Evolutionary conservation across 257 asterid species (phyloP).

Genomic region (Primulina tabacum): DNA sequence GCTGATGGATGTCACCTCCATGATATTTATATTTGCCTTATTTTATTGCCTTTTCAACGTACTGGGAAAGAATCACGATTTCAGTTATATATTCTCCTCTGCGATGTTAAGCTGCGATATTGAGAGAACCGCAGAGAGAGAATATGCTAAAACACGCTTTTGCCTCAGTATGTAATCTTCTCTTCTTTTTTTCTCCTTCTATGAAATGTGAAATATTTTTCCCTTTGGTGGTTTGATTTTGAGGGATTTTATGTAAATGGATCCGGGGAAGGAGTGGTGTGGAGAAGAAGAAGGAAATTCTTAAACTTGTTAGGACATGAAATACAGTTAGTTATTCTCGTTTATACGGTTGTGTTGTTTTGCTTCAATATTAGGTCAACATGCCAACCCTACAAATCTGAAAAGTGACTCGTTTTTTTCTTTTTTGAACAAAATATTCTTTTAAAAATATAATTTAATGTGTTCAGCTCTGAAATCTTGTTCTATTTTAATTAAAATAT

Average conservation of each 20-base stretch:
- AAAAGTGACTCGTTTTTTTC: no score
- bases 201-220: background rate
- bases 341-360: background rate
- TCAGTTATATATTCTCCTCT: constrained; percentile 29
- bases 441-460: no score
- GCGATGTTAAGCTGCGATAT: constrained; percentile 23
- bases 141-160: constrained; percentile 9
- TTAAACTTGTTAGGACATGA: background rate
- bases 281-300: constrained; percentile 11
- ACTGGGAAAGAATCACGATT: constrained; percentile 4
- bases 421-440: no score
- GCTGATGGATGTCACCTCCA: constrained; percentile 28
- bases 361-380: background rate
- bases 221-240: background rate
- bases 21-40: background rate
- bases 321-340: constrained; percentile 10
- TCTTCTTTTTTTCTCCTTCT: background rate
- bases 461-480: no score
- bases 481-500: no score
- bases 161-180: background rate
- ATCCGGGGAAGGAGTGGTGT: background rate
- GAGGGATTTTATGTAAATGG: background rate
- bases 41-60: background rate
- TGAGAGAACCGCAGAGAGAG: constrained; percentile 38
- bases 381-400: no score